These are phyloP conservation scores for Anisodus tanguticus DNA, from an alignment of 257 asterid genomes.

Conservation along the genomic window DNA sequence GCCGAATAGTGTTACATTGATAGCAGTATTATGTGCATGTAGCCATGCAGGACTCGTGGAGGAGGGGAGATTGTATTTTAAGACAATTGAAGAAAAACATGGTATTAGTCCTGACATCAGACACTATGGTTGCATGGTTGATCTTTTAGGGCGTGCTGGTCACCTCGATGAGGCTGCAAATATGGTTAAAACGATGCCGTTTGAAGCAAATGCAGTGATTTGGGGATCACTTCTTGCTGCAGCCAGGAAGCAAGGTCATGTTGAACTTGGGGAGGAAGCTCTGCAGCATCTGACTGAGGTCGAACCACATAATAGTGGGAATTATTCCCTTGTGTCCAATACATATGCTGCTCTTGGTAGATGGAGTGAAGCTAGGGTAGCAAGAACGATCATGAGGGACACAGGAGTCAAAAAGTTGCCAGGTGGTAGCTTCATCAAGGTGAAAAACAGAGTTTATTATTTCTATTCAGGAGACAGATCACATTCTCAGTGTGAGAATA, in stretches of 20 bases:
- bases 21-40: conserved; percentile 32
- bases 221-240: conserved; percentile 40
- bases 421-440: conserved; percentile 31
- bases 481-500: conserved; percentile 27
- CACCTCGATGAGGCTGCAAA: conserved; percentile 29
- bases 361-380: conserved; percentile 34
- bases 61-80: conserved; percentile 25
- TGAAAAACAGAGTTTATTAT: conserved; percentile 27
- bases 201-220: conserved; percentile 35
- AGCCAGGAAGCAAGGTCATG: conserved; percentile 31
- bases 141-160: conserved; percentile 35
- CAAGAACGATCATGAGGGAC: conserved; percentile 31
- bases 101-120: conserved; percentile 32
- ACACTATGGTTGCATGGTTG: conserved; percentile 37
- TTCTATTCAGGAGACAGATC: conserved; percentile 32
- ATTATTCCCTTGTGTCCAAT: conserved; percentile 34
- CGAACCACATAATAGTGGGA: conserved; percentile 35
- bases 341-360: conserved; percentile 32
- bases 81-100: conserved; percentile 28
- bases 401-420: conserved; percentile 31
- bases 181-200: conserved; percentile 27
- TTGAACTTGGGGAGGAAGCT: conserved; percentile 32
- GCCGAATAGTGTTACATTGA: conserved; percentile 33
- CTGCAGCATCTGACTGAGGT: conserved; percentile 26
- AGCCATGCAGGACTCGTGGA: conserved; percentile 32